Percentiles rank a stretch among this genome's conserved stretches.
These are phyloP conservation scores for Eimeria falciformis DNA, from an alignment of 169 alveolate species.

Conservation along the genomic window DNA sequence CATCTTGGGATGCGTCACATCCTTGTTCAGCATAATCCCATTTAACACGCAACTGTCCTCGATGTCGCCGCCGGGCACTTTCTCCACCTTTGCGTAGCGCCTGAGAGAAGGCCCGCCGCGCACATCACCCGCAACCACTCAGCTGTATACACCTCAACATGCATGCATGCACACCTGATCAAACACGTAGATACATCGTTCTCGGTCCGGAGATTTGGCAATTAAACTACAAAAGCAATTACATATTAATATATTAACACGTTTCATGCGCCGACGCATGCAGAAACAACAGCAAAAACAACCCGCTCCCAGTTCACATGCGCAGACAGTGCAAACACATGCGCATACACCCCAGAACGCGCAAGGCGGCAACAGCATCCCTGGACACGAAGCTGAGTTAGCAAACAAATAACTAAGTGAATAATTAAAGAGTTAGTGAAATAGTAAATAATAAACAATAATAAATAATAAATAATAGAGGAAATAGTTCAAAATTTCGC, in stretches of 20 bases:
- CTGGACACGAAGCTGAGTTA: too few relatives aligned
- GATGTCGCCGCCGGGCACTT: slow-evolving; percentile 99
- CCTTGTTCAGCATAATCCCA: slow-evolving; percentile 98
- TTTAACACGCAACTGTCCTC: slow-evolving; percentile 96
- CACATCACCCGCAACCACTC: neutral
- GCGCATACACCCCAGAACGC: too few relatives aligned
- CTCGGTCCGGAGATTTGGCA: neutral
- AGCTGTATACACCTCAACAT: neutral
- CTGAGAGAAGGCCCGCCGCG: neutral
- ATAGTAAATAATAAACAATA: too few relatives aligned
- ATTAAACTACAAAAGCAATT: too few relatives aligned
- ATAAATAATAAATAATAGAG: neutral
- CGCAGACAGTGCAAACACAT: too few relatives aligned
- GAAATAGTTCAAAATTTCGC: neutral
- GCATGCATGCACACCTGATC: neutral
- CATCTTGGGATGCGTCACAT: slow-evolving; percentile 99
- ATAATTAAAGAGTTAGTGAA: neutral
- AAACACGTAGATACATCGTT: neutral
- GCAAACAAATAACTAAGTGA: too few relatives aligned
- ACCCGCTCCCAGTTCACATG: too few relatives aligned
- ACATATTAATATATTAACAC: too few relatives aligned
- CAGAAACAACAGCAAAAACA: too few relatives aligned
- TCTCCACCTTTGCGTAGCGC: slow-evolving; percentile 97
- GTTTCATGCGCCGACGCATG: too few relatives aligned
- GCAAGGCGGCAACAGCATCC: too few relatives aligned